Conservation (phyloP, 805 yeast genomes). For the Yarrowia keelungensis region DNA sequence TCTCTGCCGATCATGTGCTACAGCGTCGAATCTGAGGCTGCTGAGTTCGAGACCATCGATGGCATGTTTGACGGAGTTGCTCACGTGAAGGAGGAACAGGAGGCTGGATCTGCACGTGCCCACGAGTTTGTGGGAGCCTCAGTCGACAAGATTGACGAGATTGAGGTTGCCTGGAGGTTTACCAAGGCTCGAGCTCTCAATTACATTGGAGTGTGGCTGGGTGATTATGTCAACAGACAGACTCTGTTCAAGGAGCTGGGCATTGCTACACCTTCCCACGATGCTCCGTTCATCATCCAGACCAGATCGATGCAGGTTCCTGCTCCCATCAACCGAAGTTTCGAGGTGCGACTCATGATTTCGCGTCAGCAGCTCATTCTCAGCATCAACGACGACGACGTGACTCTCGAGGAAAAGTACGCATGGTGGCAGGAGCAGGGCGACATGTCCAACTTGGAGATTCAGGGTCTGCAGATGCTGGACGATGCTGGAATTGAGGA, state of each 20-base stretch:
- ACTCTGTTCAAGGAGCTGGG: constrained; percentile 27
- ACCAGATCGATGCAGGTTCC: constrained; percentile 16
- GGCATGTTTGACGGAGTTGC: constrained; percentile 32
- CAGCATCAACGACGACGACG: constrained; percentile 15
- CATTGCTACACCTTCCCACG: constrained; percentile 17
- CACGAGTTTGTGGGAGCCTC: not conserved
- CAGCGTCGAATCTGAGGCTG: not conserved
- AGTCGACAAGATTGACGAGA: constrained; percentile 15
- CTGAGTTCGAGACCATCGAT: constrained; percentile 25
- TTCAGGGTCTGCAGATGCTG: constrained; percentile 15
- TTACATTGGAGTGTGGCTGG: constrained; percentile 25
- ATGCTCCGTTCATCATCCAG: constrained; percentile 3
- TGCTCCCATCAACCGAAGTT: constrained; percentile 13
- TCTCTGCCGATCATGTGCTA: constrained; percentile 42
- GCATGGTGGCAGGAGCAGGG: constrained; percentile 25
- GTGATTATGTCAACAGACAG: constrained; percentile 16
- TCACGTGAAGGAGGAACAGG: constrained; percentile 14
- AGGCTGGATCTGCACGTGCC: constrained; percentile 18
- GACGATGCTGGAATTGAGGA: constrained; percentile 23
- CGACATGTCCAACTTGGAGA: constrained; percentile 16
- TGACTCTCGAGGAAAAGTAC: constrained; percentile 12
- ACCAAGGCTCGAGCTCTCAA: constrained; percentile 33
- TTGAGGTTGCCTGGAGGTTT: constrained; percentile 29
- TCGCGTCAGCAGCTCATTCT: constrained; percentile 11
- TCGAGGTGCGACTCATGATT: constrained; percentile 24